A percentile compares a stretch with the other conserved stretches of the same genome.
Evolutionary conservation across 495 filamentous ascomycete species (phyloP).

Genomic region (Parathielavia appendiculata): DNA sequence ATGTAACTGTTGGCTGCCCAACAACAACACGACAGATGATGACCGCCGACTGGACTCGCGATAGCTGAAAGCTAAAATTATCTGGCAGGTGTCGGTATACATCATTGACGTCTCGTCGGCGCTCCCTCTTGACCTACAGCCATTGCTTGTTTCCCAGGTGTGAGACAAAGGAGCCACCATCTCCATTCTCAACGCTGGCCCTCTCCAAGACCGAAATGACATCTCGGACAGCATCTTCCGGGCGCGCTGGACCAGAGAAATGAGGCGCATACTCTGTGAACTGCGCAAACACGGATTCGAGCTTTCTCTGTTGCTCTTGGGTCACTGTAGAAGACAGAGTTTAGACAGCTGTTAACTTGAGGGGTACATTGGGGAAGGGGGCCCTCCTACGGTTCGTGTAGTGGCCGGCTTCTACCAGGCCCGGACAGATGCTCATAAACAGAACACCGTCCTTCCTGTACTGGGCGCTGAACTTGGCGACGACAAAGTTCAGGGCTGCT

Average conservation of each 20-base stretch:
- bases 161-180: conserved; percentile 1
- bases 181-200: not conserved
- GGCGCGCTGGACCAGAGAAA: not conserved
- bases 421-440: conserved; percentile 47
- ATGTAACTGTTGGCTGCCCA: too few species aligned
- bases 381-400: not conserved
- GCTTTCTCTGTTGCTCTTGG: not conserved
- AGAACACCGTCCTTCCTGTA: conserved; percentile 49
- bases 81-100: too few species aligned
- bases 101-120: too few species aligned
- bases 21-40: too few species aligned
- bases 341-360: not conserved
- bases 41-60: too few species aligned
- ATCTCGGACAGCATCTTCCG: not conserved
- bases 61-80: too few species aligned
- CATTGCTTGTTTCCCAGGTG: conserved; percentile 7
- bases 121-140: too few species aligned
- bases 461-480: conserved; percentile 45
- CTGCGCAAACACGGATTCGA: not conserved
- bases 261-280: not conserved
- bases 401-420: conserved; percentile 38
- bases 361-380: not conserved
- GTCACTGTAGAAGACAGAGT: not conserved
- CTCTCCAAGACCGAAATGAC: not conserved
- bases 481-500: conserved; percentile 41